Base-by-base conservation (phyloP, 2,329 filamentous ascomycete genomes). In the Graphilbum fragrans region DNA sequence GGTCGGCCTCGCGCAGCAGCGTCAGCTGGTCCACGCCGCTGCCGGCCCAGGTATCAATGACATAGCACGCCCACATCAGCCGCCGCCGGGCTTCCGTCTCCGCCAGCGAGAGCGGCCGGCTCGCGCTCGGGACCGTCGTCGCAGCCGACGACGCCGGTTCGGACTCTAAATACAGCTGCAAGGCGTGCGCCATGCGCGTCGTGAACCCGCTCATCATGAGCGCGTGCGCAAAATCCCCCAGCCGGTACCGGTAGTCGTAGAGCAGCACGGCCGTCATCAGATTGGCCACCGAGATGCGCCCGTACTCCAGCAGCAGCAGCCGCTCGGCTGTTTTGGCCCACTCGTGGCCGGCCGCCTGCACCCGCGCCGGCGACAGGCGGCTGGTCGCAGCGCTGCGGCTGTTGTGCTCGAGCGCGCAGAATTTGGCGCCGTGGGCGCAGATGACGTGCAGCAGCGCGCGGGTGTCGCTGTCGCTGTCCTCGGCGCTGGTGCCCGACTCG, bases 91-190 rank as follows among this genome's bases (percentile, higher is more conserved):
- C n/a, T 17, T 47, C 45, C 8, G 35, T 33, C 22, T 47, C 42
- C 10, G 43, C 23, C 5, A 33, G 10, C 16, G 41, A 46, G 9
- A 39, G 20, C 11, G 31, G 17, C 12, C 5, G 17, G 16, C 7
- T 33, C 25, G 22, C 23, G 12, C 18, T 35, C n/a, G n/a, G n/a
- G n/a, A 16, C 19, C 16, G 27, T 20, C 8, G 25, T 14, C 8
- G 25, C 25, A 29, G 25, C 8, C 8, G 25, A 29, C 25, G 25
- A 27, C 8, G 17, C 41, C 16, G 41, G 33, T 4, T 14, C 25
- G 33, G 38, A 37, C 37, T 47, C 45, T 16, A 42, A 11, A 35
- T 47, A 42, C 17, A 47, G 42, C 38, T 47, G 45, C 35, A 47
- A 19, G 3, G 37, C 40, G 9, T 47, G 45, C 9, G 37, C 37